Evolutionary conservation across 257 asterid genomes (phyloP).

Genomic region (Leonotis leonurus): DNA sequence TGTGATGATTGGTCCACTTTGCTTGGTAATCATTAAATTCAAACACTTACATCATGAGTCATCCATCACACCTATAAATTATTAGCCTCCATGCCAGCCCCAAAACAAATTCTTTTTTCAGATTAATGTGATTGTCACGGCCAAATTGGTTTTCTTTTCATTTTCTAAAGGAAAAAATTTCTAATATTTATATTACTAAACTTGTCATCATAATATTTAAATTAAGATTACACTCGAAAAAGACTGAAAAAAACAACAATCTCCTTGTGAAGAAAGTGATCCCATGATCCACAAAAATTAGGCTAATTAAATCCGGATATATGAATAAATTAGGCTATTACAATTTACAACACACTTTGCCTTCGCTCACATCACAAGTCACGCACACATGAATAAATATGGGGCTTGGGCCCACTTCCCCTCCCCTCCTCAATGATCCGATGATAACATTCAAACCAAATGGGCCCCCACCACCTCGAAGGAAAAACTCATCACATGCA

Average conservation of each 20-base stretch:
- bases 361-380: conserved; percentile 37
- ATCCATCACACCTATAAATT: conserved; percentile 32
- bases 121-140: not conserved
- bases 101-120: not conserved
- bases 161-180: not conserved
- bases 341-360: not conserved
- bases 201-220: too few species aligned
- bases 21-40: conserved; percentile 24
- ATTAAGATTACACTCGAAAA: too few species aligned
- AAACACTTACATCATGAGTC: conserved; percentile 21
- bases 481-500: conserved; percentile 3
- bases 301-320: not conserved
- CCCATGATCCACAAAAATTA: not conserved
- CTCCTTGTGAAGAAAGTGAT: not conserved
- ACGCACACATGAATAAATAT: conserved; percentile 23
- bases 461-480: conserved; percentile 13
- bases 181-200: too few species aligned
- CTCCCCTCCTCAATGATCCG: conserved; percentile 17
- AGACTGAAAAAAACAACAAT: not conserved
- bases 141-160: not conserved
- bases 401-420: too few species aligned
- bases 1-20: conserved; percentile 24
- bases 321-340: too few species aligned
- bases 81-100: conserved; percentile 22
- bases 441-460: conserved; percentile 26